phyloP scores from a whole-genome alignment of 1,284 basidiomycete genomes.

The Neonothopanus nambi region DNA sequence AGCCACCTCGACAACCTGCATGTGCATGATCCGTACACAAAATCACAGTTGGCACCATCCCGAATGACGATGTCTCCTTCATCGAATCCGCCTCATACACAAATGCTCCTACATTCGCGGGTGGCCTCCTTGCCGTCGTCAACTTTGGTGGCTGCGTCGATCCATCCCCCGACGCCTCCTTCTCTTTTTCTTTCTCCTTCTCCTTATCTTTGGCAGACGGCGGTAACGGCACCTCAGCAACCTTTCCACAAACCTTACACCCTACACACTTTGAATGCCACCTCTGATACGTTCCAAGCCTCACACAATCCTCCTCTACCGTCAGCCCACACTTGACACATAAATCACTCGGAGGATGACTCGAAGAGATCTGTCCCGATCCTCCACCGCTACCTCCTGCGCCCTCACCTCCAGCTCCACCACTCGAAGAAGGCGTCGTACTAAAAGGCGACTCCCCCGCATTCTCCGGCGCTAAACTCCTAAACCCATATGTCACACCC shows the following conservation, averaged over 20 bases:
- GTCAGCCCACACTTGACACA: slow-evolving; percentile 89
- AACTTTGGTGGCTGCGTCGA: slow-evolving; percentile 49
- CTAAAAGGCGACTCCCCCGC: slow-evolving; percentile 84
- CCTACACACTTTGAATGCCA: slow-evolving; percentile 96
- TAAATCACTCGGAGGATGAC: slow-evolving; percentile 80
- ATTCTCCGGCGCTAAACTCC: slow-evolving; percentile 84
- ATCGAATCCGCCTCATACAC: slow-evolving; percentile 68
- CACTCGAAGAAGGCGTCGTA: not conserved
- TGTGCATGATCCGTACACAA: slow-evolving; percentile 82
- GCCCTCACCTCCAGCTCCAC: not conserved
- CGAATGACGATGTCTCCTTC: slow-evolving; percentile 68
- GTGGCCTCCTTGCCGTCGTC: slow-evolving; percentile 66
- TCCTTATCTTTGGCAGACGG: not conserved
- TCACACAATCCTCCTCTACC: slow-evolving; percentile 96
- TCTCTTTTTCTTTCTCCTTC: slow-evolving; percentile 45
- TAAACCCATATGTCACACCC: slow-evolving; percentile 84
- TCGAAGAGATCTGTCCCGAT: slow-evolving; percentile 49
- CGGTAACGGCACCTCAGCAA: slow-evolving; percentile 63
- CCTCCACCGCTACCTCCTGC: slow-evolving; percentile 24
- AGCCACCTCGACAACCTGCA: slow-evolving; percentile 68
- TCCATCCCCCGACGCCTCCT: slow-evolving; percentile 34
- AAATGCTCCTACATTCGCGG: slow-evolving; percentile 78
- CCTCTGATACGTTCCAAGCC: slow-evolving; percentile 90
- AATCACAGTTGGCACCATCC: slow-evolving; percentile 66
- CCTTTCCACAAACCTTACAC: slow-evolving; percentile 80